phyloP scores from a whole-genome alignment of 331 rosid species.

The Dryas integrifolia region DNA sequence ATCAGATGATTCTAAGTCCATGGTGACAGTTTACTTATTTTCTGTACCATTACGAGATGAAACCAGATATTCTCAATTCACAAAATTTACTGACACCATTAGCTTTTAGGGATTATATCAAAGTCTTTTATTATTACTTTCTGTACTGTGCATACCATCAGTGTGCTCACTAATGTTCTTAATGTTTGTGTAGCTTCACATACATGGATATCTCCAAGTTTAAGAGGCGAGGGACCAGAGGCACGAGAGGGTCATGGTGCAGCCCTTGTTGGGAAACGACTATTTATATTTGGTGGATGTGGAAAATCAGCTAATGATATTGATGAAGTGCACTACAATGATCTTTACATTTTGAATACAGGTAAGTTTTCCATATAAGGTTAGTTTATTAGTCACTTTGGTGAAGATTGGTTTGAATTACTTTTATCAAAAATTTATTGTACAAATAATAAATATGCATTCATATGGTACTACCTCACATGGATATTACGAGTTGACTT shows the following conservation, averaged over 20 bases:
- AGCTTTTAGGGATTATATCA: not conserved
- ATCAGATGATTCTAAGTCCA: not conserved
- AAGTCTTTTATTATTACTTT: not conserved
- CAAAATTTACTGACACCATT: not conserved
- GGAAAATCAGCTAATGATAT: constrained; percentile 66
- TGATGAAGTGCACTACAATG: constrained; percentile 76
- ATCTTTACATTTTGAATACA: constrained; percentile 86
- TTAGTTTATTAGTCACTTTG: constrained; percentile 2
- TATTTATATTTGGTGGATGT: constrained; percentile 90
- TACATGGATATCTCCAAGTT: constrained; percentile 73
- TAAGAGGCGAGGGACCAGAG: constrained; percentile 91
- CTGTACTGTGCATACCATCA: not conserved
- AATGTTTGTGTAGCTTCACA: constrained; percentile 49
- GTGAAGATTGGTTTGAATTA: not conserved
- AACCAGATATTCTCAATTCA: not conserved
- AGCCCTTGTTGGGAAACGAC: constrained; percentile 79
- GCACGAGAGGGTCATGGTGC: constrained; percentile 97
- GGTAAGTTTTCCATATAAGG: constrained; percentile 46
- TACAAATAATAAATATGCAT: constrained; percentile 1
- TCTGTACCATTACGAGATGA: not conserved
- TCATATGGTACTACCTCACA: constrained; percentile 9
- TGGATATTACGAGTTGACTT: not conserved
- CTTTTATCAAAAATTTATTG: not conserved
- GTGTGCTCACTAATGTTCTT: constrained; percentile 9
- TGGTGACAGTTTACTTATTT: not conserved